These are phyloP conservation scores for Xerocomus nothofagi DNA, from an alignment of 1,284 basidiomycete genomes.

Conservation along the genomic window DNA sequence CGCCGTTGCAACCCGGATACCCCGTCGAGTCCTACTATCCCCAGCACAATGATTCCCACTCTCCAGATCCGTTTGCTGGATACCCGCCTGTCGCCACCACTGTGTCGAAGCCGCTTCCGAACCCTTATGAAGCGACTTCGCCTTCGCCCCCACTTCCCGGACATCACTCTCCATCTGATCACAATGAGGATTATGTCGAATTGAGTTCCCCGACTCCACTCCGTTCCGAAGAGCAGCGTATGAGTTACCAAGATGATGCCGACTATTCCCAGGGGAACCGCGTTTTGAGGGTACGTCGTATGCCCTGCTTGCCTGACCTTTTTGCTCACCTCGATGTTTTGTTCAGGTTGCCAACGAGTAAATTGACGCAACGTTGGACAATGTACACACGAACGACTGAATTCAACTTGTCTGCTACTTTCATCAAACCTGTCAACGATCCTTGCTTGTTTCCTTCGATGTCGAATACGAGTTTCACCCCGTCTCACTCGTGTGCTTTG, in stretches of 20 bases:
- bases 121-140: constrained; percentile 14
- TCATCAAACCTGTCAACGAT: background rate
- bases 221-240: constrained; percentile 23
- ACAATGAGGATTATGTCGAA: constrained; percentile 13
- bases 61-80: constrained; percentile 33
- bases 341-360: constrained; percentile 18
- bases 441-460: background rate
- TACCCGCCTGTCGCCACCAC: constrained; percentile 20
- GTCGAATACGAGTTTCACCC: background rate
- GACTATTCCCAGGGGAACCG: constrained; percentile 33
- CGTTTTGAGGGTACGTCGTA: constrained; percentile 28
- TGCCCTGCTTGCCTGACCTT: background rate
- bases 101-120: constrained; percentile 28
- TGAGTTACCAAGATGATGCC: constrained; percentile 32
- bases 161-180: constrained; percentile 16
- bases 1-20: constrained; percentile 27
- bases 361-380: background rate
- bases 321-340: background rate
- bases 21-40: constrained; percentile 29
- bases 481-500: background rate
- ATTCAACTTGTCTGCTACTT: background rate
- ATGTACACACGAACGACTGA: constrained; percentile 4
- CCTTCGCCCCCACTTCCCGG: constrained; percentile 16
- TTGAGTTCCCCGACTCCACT: constrained; percentile 7
- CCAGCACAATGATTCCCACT: constrained; percentile 16